Percentiles rank a stretch among this genome's conserved stretches.
These are phyloP conservation scores for Mycocentrospora acerina DNA, from an alignment of 2,329 filamentous ascomycete species.

Conservation along the genomic window DNA sequence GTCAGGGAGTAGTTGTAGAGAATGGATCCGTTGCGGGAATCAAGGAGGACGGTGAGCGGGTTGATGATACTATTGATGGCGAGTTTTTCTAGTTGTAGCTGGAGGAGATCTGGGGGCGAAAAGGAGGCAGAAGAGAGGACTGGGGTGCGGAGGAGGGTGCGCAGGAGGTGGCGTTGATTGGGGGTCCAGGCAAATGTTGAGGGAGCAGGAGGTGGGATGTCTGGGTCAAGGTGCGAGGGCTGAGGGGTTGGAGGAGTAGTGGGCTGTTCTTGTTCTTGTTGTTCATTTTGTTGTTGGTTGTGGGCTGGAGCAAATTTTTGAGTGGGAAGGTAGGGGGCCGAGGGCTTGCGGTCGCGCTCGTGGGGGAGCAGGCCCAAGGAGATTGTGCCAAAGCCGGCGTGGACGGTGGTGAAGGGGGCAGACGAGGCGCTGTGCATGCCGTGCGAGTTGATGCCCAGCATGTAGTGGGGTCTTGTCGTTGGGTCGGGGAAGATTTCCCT, in stretches of 20 bases:
- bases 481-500: constrained; percentile 68
- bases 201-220: constrained; percentile 13
- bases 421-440: constrained; percentile 50
- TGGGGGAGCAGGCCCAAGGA: constrained; percentile 55
- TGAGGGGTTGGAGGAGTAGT: constrained; percentile 13
- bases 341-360: constrained; percentile 32
- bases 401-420: constrained; percentile 55
- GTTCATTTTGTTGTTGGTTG: constrained; percentile 1
- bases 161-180: constrained; percentile 62
- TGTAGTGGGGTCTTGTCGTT: constrained; percentile 68
- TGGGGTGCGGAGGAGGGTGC: constrained; percentile 63
- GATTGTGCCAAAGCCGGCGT: constrained; percentile 62
- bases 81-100: constrained; percentile 75
- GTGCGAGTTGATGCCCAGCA: constrained; percentile 68
- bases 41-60: constrained; percentile 76
- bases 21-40: constrained; percentile 72
- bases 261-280: not conserved
- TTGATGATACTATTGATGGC: constrained; percentile 77
- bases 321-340: constrained; percentile 26
- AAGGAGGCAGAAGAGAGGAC: constrained; percentile 63
- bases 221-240: constrained; percentile 11
- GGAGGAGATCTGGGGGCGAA: constrained; percentile 63
- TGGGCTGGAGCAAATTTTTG: constrained; percentile 10
- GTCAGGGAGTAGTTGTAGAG: constrained; percentile 66
- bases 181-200: constrained; percentile 39